Percentiles rank a stretch among this genome's conserved stretches.
These are phyloP conservation scores for Leccinellum rugosiceps DNA, from an alignment of 768 basidiomycete species.

Conservation along the genomic window DNA sequence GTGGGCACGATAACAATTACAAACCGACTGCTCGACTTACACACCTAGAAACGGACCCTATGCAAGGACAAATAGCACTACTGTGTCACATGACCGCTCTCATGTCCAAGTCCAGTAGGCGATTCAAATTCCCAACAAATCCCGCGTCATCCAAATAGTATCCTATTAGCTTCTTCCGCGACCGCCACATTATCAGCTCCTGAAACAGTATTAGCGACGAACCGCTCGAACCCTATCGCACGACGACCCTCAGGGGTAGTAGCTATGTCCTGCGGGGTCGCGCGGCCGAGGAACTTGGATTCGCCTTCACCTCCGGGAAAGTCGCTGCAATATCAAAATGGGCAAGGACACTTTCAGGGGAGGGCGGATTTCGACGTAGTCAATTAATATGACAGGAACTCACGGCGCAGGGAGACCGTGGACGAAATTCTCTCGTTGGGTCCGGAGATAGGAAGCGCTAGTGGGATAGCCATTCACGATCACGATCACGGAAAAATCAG, in stretches of 20 bases:
- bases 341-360: not conserved
- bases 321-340: conserved; percentile 33
- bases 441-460: conserved; percentile 49
- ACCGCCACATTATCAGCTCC: conserved; percentile 15
- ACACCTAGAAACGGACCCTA: not conserved
- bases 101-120: not conserved
- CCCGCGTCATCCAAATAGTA: conserved; percentile 22
- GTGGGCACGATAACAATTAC: not conserved
- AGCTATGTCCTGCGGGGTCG: conserved; percentile 31
- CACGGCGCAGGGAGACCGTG: conserved; percentile 51
- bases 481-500: not conserved
- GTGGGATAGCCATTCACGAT: not conserved
- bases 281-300: conserved; percentile 40
- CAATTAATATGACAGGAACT: conserved; percentile 4
- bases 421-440: conserved; percentile 45
- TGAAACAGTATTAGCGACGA: conserved; percentile 12
- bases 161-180: conserved; percentile 29
- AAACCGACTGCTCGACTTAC: not conserved
- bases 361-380: not conserved
- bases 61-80: not conserved
- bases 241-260: conserved; percentile 35
- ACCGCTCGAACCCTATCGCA: conserved; percentile 44
- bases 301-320: conserved; percentile 55
- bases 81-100: not conserved
- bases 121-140: not conserved